These are phyloP conservation scores for Cardiospermum halicacabum DNA, from an alignment of 345 rosid genomes.

Conservation along the genomic window DNA sequence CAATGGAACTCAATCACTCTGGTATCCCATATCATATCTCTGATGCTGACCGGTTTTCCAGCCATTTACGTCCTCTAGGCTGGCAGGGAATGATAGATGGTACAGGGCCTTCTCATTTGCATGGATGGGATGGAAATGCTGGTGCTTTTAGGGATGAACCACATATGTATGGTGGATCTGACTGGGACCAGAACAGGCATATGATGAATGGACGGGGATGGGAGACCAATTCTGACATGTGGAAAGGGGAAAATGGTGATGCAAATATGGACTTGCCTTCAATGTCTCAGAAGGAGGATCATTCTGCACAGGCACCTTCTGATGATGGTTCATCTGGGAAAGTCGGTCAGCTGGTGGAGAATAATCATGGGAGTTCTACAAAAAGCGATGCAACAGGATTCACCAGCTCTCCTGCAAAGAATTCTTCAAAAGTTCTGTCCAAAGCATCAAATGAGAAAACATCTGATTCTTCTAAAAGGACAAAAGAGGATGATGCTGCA, in stretches of 20 bases:
- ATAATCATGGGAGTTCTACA: constrained; percentile 23
- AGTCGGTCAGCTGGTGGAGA: constrained; percentile 39
- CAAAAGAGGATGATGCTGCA: constrained; percentile 24
- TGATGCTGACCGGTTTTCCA: constrained; percentile 75
- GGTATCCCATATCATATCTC: constrained; percentile 75
- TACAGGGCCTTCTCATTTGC: constrained; percentile 74
- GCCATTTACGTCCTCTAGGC: constrained; percentile 83
- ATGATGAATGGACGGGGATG: constrained; percentile 61
- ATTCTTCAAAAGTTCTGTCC: constrained; percentile 29
- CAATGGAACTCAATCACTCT: constrained; percentile 72
- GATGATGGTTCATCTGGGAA: constrained; percentile 47
- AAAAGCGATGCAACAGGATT: constrained; percentile 47
- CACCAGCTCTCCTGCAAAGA: constrained; percentile 43
- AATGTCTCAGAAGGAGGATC: constrained; percentile 55
- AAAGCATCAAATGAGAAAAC: constrained; percentile 28
- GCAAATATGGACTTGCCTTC: constrained; percentile 46
- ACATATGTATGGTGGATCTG: constrained; percentile 61
- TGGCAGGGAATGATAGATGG: constrained; percentile 94
- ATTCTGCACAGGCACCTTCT: constrained; percentile 39
- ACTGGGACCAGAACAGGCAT: constrained; percentile 86
- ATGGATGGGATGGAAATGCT: constrained; percentile 87
- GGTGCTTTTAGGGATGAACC: constrained; percentile 77
- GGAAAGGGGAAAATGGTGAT: constrained; percentile 84
- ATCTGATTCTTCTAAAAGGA: constrained; percentile 31
- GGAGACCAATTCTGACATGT: constrained; percentile 65